Percentiles rank a stretch among this genome's conserved stretches.
These are phyloP conservation scores for Aureobasidium mangrovei DNA, from an alignment of 2,329 filamentous ascomycete species.

Conservation along the genomic window DNA sequence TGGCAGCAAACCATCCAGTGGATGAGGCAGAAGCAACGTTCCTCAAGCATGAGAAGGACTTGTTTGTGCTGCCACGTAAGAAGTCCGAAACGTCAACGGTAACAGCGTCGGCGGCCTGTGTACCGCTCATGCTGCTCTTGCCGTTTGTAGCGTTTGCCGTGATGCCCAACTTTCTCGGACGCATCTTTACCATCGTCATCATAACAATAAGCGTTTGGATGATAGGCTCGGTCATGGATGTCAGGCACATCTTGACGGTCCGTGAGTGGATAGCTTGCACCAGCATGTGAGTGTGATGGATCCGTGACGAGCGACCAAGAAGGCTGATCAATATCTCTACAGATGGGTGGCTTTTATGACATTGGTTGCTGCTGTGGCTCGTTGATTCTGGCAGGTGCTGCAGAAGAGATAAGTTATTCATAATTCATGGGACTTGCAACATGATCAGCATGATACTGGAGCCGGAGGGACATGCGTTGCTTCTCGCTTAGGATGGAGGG, in stretches of 20 bases:
- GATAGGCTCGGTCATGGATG: slow-evolving; percentile 26
- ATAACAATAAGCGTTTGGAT: slow-evolving; percentile 30
- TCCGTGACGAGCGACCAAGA: not conserved
- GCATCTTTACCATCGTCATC: slow-evolving; percentile 32
- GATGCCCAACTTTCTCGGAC: slow-evolving; percentile 33
- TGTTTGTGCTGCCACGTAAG: slow-evolving; percentile 35
- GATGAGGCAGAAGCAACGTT: slow-evolving; percentile 53
- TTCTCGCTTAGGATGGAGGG: not conserved
- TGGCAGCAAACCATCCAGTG: slow-evolving; percentile 47
- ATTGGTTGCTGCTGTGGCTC: slow-evolving; percentile 30
- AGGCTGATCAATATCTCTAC: slow-evolving; percentile 14
- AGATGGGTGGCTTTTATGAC: slow-evolving; percentile 35
- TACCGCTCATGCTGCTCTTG: slow-evolving; percentile 23
- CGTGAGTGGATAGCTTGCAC: slow-evolving; percentile 33
- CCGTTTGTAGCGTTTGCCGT: slow-evolving; percentile 32
- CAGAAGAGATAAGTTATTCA: not conserved
- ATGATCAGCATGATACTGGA: too few species aligned
- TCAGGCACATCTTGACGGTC: slow-evolving; percentile 28
- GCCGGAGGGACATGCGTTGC: too few species aligned
- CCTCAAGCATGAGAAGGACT: slow-evolving; percentile 46
- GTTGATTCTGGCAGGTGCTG: slow-evolving; percentile 11
- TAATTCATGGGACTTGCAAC: too few species aligned
- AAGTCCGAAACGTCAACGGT: not conserved
- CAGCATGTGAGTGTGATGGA: slow-evolving; percentile 30
- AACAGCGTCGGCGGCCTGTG: not conserved